Percentiles rank a stretch among this genome's conserved stretches.
These are phyloP conservation scores for Plasmodium chabaudi DNA, from an alignment of 169 alveolate species.

Conservation along the genomic window DNA sequence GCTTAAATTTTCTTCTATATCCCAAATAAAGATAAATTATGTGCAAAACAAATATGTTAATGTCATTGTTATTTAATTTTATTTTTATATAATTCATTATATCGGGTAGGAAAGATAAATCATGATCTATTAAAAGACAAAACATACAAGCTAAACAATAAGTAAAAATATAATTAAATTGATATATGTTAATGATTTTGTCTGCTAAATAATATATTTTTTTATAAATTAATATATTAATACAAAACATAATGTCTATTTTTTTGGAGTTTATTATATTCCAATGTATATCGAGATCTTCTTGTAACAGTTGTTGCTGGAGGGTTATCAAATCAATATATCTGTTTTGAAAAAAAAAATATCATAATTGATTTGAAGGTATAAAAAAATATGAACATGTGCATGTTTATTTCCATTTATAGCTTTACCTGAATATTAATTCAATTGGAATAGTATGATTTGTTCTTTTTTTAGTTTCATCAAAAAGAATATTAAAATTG, in stretches of 20 bases:
- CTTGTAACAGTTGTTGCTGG: slow-evolving; percentile 24
- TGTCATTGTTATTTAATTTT: slow-evolving; percentile 21
- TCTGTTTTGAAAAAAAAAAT: slow-evolving; percentile 3
- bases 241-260: slow-evolving; percentile 30
- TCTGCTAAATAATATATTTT: slow-evolving; percentile 33
- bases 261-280: slow-evolving; percentile 52
- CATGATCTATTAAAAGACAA: slow-evolving; percentile 6
- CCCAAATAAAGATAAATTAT: slow-evolving; percentile 39
- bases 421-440: slow-evolving; percentile 25
- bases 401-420: neutral
- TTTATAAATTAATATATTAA: slow-evolving; percentile 35
- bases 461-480: slow-evolving; percentile 12
- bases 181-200: slow-evolving; percentile 31
- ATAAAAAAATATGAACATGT: neutral
- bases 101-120: slow-evolving; percentile 26
- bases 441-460: slow-evolving; percentile 4
- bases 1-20: slow-evolving; percentile 17
- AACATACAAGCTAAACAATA: slow-evolving; percentile 56
- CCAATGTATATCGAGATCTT: neutral
- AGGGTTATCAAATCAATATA: slow-evolving; percentile 31
- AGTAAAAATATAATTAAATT: slow-evolving; percentile 48
- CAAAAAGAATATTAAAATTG: slow-evolving; percentile 56
- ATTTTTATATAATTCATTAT: slow-evolving; percentile 31
- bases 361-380: neutral
- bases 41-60: slow-evolving; percentile 39